Evolutionary conservation across 441 rosid genomes (phyloP), one percentile per base, ranked within the genome.

Genomic region (Croton setiger): DNA sequence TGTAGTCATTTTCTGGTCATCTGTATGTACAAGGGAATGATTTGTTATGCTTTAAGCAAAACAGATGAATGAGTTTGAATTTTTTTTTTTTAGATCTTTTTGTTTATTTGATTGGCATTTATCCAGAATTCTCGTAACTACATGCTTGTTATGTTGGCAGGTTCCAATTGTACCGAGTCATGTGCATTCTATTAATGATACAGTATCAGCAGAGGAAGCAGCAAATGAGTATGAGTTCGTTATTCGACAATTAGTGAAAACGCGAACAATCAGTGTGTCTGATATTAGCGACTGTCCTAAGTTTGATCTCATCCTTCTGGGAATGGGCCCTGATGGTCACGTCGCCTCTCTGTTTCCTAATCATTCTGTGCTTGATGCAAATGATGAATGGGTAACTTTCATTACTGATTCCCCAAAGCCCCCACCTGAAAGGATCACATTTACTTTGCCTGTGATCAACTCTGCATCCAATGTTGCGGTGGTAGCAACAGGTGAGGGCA

Each of bases 371-470:
- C 88, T 90, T 4, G 79, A 80, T 18, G 87, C 83, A 79, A 85
- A 82, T 31, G 80, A 83, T 3, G 88, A 87, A 17, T 93, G 98
- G 98, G 89, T 91, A 54, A 85, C 91, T 17, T 94, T 81, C 61
- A 81, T 91, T 51, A 87, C 89, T 1, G 79, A 94, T 74, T 88
- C 97, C 41, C 96, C 97, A 0, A 83, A 86, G 72, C 86, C 93
- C 49, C 97, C 98, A 35, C 94, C 90, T 0, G 97, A 91, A 86
- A 88, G 97, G 78, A 90, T 94, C 75, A 94, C 96, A 12, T 91
- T 91, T 79, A 94, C 97, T 61, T 71, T 94, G 68, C 97, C 98
- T 0, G 97, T 92, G 79, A 94, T 94, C 76, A 91, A 91, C 78
- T 82, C 97, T 0, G 93, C 98, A 45, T 83, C 96, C 67, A 88